Percentiles rank a stretch among this genome's conserved stretches.
Evolutionary conservation across 1,139 yeast genomes (phyloP).

Genomic region (Candida buenavistaensis): DNA sequence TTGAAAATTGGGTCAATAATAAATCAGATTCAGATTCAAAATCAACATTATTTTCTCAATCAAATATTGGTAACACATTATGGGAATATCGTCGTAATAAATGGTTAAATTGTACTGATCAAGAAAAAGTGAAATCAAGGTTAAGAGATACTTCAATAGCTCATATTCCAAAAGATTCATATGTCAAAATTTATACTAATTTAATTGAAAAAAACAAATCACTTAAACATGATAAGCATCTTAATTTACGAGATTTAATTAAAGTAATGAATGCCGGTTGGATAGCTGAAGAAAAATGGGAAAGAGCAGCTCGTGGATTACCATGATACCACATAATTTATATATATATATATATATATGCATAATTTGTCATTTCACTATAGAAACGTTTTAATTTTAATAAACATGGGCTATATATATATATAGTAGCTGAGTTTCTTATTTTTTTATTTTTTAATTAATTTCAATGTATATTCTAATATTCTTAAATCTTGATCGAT

Average conservation of each 20-base stretch:
- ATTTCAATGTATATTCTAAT: conserved; percentile 36
- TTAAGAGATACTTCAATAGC: conserved; percentile 29
- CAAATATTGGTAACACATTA: conserved; percentile 46
- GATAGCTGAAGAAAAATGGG: conserved; percentile 67
- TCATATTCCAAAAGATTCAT: conserved; percentile 47
- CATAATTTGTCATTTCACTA: background rate
- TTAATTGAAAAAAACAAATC: conserved; percentile 59
- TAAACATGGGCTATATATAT: background rate
- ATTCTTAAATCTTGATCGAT: conserved; percentile 50
- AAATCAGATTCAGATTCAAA: conserved; percentile 14
- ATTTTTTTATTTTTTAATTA: conserved; percentile 16
- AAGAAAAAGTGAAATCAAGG: conserved; percentile 19
- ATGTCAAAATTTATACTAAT: conserved; percentile 54
- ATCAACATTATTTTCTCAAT: conserved; percentile 12
- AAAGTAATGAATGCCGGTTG: conserved; percentile 69
- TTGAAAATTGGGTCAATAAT: conserved; percentile 16
- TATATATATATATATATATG: background rate
- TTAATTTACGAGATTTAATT: conserved; percentile 62
- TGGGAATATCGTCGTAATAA: conserved; percentile 62
- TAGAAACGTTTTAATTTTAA: background rate
- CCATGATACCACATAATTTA: conserved; percentile 18
- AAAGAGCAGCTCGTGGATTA: conserved; percentile 50
- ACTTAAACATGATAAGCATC: conserved; percentile 47
- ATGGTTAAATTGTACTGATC: conserved; percentile 44
- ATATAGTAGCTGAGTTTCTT: background rate